phyloP scores from a whole-genome alignment of 345 rosid genomes.

The Melastoma malabathricum region DNA sequence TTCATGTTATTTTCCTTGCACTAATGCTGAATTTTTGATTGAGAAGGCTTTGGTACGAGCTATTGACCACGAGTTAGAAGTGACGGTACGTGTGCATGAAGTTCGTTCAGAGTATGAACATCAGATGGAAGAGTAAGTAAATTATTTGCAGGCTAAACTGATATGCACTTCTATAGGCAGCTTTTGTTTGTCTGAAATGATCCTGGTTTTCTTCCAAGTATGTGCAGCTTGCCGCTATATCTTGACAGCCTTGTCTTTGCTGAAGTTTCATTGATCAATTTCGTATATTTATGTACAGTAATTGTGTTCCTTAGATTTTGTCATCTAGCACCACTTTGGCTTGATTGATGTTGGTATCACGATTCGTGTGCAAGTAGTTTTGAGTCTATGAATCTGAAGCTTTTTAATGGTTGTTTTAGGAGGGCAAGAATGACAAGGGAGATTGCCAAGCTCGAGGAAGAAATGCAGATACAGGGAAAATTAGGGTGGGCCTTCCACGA shows the following conservation, averaged over 20 bases:
- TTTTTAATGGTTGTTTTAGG: constrained; percentile 29
- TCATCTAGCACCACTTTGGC: too few species aligned
- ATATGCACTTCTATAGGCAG: neutral
- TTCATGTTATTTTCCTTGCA: neutral
- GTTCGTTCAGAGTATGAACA: constrained; percentile 85
- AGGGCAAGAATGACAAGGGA: constrained; percentile 86
- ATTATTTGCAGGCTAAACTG: neutral
- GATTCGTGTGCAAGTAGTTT: too few species aligned
- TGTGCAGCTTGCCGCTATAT: too few species aligned
- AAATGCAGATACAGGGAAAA: constrained; percentile 45
- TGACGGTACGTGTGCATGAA: constrained; percentile 79
- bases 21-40: constrained; percentile 7
- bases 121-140: constrained; percentile 88
- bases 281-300: too few species aligned
- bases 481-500: constrained; percentile 31
- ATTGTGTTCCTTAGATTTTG: too few species aligned
- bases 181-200: too few species aligned
- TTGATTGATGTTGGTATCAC: too few species aligned
- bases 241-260: too few species aligned
- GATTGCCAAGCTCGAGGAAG: constrained; percentile 71
- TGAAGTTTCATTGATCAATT: too few species aligned
- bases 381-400: too few species aligned
- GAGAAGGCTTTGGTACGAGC: constrained; percentile 71
- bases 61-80: constrained; percentile 95
- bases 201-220: too few species aligned